phyloP scores from a whole-genome alignment of 495 filamentous ascomycete genomes.

The Aspergillus indologenus region DNA sequence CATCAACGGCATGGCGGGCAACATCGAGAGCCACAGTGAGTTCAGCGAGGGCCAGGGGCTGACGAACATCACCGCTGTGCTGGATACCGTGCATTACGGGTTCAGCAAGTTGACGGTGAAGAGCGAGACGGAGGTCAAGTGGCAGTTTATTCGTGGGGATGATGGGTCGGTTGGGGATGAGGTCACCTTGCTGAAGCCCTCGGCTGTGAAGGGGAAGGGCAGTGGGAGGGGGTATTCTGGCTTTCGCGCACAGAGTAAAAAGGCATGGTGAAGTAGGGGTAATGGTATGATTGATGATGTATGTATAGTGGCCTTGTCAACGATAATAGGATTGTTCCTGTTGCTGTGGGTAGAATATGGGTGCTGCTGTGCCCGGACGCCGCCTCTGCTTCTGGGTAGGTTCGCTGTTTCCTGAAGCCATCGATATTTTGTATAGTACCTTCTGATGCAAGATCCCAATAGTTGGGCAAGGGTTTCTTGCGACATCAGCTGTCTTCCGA shows the following conservation, averaged over 20 bases:
- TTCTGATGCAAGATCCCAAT: too few species aligned
- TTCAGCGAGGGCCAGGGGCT: conserved; percentile 29
- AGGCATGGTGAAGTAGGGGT: too few species aligned
- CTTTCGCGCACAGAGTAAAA: neutral
- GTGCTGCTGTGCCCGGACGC: too few species aligned
- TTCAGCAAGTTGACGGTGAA: conserved; percentile 48
- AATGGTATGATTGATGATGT: too few species aligned
- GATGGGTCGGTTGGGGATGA: conserved; percentile 43
- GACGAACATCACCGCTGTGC: conserved; percentile 43
- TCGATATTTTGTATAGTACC: too few species aligned
- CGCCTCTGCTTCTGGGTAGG: too few species aligned
- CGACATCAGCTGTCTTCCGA: too few species aligned
- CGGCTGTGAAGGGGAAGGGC: neutral
- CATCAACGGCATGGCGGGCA: conserved; percentile 44
- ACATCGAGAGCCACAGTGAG: conserved; percentile 43
- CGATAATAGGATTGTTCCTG: too few species aligned
- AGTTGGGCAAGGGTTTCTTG: too few species aligned
- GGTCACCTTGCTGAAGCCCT: conserved; percentile 20
- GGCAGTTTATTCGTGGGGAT: conserved; percentile 44
- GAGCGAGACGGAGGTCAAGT: conserved; percentile 41
- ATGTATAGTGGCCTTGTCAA: too few species aligned
- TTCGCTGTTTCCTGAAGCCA: too few species aligned
- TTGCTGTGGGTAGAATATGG: too few species aligned
- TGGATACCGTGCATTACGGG: conserved; percentile 47
- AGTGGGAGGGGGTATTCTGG: neutral